Evolutionary conservation across 495 filamentous ascomycete species (phyloP), one percentile per base, ranked within the genome.

Genomic region (Aspergillus affinis): DNA sequence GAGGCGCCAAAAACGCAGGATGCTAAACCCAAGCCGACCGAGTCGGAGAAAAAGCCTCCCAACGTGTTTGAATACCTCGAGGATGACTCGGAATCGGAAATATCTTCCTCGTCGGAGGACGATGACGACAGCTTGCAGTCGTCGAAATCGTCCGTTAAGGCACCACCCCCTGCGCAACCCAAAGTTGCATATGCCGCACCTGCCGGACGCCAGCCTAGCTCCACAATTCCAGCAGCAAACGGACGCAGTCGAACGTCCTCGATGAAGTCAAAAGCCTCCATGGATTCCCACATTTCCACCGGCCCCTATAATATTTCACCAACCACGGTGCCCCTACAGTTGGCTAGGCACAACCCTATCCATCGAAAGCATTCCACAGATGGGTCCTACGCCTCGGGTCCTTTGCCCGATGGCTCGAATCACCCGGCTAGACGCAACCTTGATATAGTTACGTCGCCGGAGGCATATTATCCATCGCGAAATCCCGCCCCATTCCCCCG

Each of bases 61-160:
- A 72, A 78, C 61, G 77, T 80, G 9, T 80, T 80, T 61, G 70
- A 80, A 49, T 80, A 72, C 29, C 68, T 80, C 0, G 72, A 78
- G 9, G 54, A 68, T 17, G 61, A 68, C 18, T 62, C 64, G 12
- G 61, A 67, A 19, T 59, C 60, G n/a, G 58, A 63, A 4, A 36
- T 56, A n/a, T 66, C 64, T 19, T 67, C 67, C 12, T 63, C 64
- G n/a, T 63, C 64, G n/a, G 68, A 65, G 13, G 66, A 68, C 4
- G 67, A 68, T 19, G 66, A 68, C 6, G 67, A 70, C 23, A 19
- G 9, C 10, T 41, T 41, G 36, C 10, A 13, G 36, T 41, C 36
- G 36, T 41, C 36, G 36, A 41, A 41, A 17, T 41, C 36, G 3
- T 41, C 36, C 13, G 36, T 41, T 15, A 10, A 10, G 36, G 36